Percentiles rank a stretch among this genome's conserved stretches.
Conservation (phyloP, 345 rosid genomes). For the Brassica nigra region DNA sequence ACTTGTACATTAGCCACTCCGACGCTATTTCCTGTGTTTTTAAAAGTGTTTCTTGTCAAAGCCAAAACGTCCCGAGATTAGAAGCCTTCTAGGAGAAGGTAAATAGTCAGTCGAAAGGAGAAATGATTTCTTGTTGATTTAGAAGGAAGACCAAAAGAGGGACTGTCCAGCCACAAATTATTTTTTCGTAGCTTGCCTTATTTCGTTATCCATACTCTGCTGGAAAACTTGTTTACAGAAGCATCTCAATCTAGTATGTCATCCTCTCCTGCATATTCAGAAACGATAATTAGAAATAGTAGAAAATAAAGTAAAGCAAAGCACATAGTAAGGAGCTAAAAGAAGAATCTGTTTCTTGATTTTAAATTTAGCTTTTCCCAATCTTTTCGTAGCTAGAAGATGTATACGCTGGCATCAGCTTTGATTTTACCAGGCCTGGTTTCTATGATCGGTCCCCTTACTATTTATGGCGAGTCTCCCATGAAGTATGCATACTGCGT, state of each 20-base stretch:
- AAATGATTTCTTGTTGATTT: no score
- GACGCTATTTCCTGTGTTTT: conserved; percentile 3
- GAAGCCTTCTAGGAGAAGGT: no score
- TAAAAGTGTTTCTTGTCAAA: background rate
- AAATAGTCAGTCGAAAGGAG: no score
- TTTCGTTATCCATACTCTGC: background rate
- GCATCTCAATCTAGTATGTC: background rate
- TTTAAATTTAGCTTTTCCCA: no score
- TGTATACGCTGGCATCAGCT: background rate
- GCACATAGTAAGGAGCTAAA: background rate
- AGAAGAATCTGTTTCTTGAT: background rate
- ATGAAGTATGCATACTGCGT: background rate
- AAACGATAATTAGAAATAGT: background rate
- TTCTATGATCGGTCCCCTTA: background rate
- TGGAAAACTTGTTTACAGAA: background rate
- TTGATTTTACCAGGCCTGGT: background rate
- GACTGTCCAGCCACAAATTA: no score
- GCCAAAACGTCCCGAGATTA: no score
- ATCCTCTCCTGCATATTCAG: background rate
- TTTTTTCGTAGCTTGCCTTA: background rate
- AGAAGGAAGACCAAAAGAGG: no score
- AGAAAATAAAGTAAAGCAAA: background rate
- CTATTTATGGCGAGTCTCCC: background rate
- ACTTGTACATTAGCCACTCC: conserved; percentile 9
- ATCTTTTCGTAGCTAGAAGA: background rate